These are phyloP conservation scores for Penicillium sp. DNA, from an alignment of 2,329 filamentous ascomycete genomes.

Conservation along the genomic window DNA sequence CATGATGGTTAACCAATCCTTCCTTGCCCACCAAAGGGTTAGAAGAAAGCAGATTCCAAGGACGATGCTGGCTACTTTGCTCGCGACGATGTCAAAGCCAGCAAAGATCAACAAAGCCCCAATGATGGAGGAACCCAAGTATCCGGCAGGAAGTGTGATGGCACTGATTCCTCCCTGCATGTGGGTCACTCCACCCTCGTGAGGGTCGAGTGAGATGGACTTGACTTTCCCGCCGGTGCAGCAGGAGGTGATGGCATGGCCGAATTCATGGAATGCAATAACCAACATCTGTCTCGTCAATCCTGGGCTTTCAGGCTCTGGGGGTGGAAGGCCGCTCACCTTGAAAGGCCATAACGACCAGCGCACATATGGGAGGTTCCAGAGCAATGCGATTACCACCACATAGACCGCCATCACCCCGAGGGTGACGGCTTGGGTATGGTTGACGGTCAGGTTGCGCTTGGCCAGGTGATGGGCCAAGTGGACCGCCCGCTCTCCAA, in stretches of 20 bases:
- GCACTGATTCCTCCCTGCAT: constrained; percentile 70
- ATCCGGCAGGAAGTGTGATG: constrained; percentile 72
- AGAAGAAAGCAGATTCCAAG: constrained; percentile 71
- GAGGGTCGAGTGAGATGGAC: constrained; percentile 69
- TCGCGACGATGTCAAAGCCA: constrained; percentile 77
- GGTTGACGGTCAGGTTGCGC: constrained; percentile 60
- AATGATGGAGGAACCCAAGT: constrained; percentile 72
- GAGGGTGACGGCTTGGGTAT: constrained; percentile 68
- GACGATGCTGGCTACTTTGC: constrained; percentile 72
- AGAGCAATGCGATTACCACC: constrained; percentile 70
- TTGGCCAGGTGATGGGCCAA: constrained; percentile 40
- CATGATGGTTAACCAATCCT: constrained; percentile 71
- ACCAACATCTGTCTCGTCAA: constrained; percentile 63
- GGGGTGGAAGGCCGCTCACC: constrained; percentile 44
- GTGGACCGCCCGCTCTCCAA: constrained; percentile 23
- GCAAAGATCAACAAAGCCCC: constrained; percentile 75
- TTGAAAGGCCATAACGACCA: constrained; percentile 80
- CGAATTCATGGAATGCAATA: constrained; percentile 78
- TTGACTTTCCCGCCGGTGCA: constrained; percentile 71
- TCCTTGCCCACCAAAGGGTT: constrained; percentile 78
- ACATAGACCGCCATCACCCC: constrained; percentile 70
- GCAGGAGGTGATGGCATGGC: constrained; percentile 69
- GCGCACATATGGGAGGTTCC: constrained; percentile 75
- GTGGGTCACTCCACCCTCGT: constrained; percentile 74
- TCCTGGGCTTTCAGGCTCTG: not conserved